Conservation (phyloP, 1,284 basidiomycete species). For the Puccinia novopanici region DNA sequence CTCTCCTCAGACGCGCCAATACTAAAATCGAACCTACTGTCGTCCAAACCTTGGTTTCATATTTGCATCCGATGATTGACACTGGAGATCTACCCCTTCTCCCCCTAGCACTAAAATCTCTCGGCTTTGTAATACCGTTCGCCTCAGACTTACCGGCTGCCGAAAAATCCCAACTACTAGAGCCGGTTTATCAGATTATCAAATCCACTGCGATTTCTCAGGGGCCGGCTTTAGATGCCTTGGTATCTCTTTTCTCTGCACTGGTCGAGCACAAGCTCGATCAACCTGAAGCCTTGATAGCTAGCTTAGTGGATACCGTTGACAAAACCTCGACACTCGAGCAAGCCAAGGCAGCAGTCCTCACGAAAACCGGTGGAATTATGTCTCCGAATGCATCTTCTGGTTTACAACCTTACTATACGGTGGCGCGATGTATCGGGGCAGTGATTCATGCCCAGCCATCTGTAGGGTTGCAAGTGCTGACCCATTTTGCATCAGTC, state of each 20-base stretch:
- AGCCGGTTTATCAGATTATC: conserved; percentile 45
- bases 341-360: conserved; percentile 37
- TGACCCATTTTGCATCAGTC: conserved; percentile 35
- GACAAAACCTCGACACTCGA: conserved; percentile 35
- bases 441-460: conserved; percentile 40
- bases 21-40: conserved; percentile 67
- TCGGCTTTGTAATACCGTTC: conserved; percentile 71
- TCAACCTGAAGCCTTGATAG: conserved; percentile 29
- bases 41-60: conserved; percentile 68
- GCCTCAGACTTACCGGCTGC: conserved; percentile 70
- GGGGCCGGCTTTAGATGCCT: conserved; percentile 43
- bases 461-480: conserved; percentile 5
- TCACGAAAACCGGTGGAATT: conserved; percentile 21
- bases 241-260: conserved; percentile 44
- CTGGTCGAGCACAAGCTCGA: conserved; percentile 34
- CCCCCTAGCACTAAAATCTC: conserved; percentile 71
- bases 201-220: conserved; percentile 45
- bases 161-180: conserved; percentile 62
- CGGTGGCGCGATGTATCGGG: conserved; percentile 80
- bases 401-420: conserved; percentile 62
- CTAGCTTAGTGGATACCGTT: conserved; percentile 14
- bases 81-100: conserved; percentile 74
- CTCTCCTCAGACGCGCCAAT: conserved; percentile 73
- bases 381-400: conserved; percentile 31
- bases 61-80: conserved; percentile 73